A percentile compares a stretch with the other conserved stretches of the same genome.
Conservation (phyloP, 495 filamentous ascomycete species). For the Neurospora sp. region DNA sequence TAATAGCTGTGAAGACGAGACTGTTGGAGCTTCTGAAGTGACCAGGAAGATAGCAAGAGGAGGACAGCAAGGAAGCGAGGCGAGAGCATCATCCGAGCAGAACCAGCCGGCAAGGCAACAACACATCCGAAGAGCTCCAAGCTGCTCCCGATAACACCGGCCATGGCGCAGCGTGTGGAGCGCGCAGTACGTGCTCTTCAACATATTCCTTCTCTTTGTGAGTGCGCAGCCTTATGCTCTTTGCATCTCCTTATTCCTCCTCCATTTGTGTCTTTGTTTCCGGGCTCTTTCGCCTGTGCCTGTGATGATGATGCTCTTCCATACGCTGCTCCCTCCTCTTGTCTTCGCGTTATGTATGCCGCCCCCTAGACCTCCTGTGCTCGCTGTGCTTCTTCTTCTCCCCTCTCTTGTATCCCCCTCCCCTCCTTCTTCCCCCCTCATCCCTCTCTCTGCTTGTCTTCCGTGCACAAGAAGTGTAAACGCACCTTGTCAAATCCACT, state of each 20-base stretch:
- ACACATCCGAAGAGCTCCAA: neutral
- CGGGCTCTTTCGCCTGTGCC: neutral
- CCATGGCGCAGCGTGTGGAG: neutral
- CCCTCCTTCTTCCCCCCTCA: neutral
- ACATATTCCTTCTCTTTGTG: neutral
- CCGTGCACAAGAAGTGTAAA: neutral
- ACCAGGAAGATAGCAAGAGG: neutral
- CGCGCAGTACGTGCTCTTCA: neutral
- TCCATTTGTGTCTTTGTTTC: neutral
- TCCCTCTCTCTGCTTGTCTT: neutral
- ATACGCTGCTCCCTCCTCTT: neutral
- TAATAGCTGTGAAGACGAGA: neutral
- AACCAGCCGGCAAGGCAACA: neutral
- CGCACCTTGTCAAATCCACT: constrained; percentile 95
- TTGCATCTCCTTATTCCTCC: neutral
- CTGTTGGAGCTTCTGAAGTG: neutral
- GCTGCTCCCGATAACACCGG: neutral
- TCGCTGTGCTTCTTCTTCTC: neutral
- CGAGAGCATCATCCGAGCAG: neutral
- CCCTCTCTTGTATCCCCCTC: neutral
- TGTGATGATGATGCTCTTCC: neutral
- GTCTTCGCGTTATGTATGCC: neutral
- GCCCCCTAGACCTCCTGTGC: neutral
- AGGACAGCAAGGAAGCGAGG: neutral
- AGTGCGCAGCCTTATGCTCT: neutral